Evolutionary conservation across 352 stramenopile species (phyloP).

Genomic region (Globisporangium splendens): DNA sequence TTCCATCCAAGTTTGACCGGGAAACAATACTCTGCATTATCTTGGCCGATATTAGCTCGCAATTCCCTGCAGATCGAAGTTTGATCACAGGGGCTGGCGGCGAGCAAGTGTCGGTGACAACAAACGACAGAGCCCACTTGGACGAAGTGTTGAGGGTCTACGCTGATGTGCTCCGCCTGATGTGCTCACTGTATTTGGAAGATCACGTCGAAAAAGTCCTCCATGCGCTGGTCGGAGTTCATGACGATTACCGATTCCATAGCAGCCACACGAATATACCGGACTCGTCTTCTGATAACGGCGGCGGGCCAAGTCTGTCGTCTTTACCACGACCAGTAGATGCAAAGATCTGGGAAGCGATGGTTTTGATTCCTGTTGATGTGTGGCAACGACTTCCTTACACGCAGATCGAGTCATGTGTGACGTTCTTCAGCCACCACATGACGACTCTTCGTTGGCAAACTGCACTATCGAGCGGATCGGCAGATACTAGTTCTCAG

Average conservation of each 20-base stretch:
- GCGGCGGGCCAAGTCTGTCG: constrained; percentile 10
- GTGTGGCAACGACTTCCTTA: constrained; percentile 44
- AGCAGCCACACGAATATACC: constrained; percentile 14
- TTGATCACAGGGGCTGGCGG: constrained; percentile 12
- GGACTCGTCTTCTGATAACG: constrained; percentile 8
- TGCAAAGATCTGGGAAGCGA: constrained; percentile 63
- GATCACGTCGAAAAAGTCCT: constrained; percentile 84
- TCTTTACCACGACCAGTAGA: constrained; percentile 53
- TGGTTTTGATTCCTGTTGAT: constrained; percentile 43
- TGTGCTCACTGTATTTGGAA: constrained; percentile 60
- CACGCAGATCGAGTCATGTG: constrained; percentile 40
- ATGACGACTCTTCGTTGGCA: constrained; percentile 62
- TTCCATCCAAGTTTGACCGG: constrained; percentile 73
- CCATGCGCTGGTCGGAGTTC: constrained; percentile 70
- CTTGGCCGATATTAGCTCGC: constrained; percentile 58
- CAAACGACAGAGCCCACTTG: constrained; percentile 19
- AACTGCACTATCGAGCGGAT: constrained; percentile 17
- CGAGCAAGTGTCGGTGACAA: constrained; percentile 7
- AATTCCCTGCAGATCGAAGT: constrained; percentile 46
- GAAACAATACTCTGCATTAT: constrained; percentile 81
- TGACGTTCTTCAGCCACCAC: constrained; percentile 57
- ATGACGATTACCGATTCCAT: constrained; percentile 80
- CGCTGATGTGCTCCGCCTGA: constrained; percentile 61
- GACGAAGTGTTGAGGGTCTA: constrained; percentile 72
- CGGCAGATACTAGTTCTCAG: constrained; percentile 12